These are phyloP conservation scores for Phanerodontia chrysosporium DNA, from an alignment of 768 basidiomycete genomes.

Conservation along the genomic window DNA sequence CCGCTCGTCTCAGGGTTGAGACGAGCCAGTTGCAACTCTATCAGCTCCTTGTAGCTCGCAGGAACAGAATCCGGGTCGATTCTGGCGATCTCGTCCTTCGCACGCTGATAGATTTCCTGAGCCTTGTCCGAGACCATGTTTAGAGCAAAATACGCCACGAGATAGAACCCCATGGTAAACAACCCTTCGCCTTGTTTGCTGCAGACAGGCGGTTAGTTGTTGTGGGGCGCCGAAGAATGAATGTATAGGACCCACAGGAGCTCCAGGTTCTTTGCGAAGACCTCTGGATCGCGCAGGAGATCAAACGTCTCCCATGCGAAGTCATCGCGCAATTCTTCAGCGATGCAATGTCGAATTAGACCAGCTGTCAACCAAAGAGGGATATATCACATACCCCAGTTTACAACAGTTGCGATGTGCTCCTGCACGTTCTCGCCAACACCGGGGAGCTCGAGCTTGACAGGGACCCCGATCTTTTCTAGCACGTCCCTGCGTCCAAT, in stretches of 20 bases:
- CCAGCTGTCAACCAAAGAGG: neutral
- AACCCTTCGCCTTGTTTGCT: conserved; percentile 6
- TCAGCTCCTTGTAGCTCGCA: too few species aligned
- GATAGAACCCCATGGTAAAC: conserved; percentile 7
- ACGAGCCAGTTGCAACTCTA: too few species aligned
- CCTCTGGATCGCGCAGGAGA: conserved; percentile 9
- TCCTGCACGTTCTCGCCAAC: conserved; percentile 58
- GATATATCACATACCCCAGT: conserved; percentile 13
- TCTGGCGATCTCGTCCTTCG: conserved; percentile 6
- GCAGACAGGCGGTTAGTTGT: neutral
- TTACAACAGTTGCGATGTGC: conserved; percentile 4
- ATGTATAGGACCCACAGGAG: conserved; percentile 13
- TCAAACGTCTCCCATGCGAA: conserved; percentile 6
- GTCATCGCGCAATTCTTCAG: conserved; percentile 14
- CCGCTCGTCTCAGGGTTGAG: too few species aligned
- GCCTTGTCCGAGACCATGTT: conserved; percentile 1
- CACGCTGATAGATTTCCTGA: neutral
- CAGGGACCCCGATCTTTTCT: conserved; percentile 40
- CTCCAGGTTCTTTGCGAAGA: conserved; percentile 5
- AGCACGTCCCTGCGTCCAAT: conserved; percentile 55
- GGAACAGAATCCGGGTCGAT: too few species aligned
- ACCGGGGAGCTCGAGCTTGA: conserved; percentile 63
- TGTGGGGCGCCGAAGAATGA: neutral
- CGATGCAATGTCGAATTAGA: neutral
- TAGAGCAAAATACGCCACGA: neutral